Evolutionary conservation across 352 stramenopile genomes (phyloP).

Genomic region (Phytophthora foliorum): DNA sequence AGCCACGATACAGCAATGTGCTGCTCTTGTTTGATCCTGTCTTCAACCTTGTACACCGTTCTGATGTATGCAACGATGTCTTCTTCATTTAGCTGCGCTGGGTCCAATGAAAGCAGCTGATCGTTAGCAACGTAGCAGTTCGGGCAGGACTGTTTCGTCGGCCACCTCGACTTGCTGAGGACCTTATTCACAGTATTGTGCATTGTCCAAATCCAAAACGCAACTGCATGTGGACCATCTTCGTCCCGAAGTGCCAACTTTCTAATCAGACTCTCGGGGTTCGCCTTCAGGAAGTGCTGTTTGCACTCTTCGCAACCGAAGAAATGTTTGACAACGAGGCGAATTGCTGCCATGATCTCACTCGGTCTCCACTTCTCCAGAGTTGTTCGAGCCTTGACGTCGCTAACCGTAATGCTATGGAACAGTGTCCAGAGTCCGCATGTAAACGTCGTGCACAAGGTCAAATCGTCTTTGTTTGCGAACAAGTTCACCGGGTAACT

Average conservation of each 20-base stretch:
- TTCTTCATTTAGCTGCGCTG: constrained; percentile 47
- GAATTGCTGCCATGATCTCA: constrained; percentile 65
- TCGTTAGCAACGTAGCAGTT: constrained; percentile 58
- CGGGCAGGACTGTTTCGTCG: constrained; percentile 53
- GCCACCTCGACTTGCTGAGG: constrained; percentile 69
- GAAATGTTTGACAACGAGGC: constrained; percentile 76
- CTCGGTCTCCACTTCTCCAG: constrained; percentile 46
- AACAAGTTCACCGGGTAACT: constrained; percentile 76
- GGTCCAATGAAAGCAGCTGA: constrained; percentile 50
- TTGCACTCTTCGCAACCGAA: constrained; percentile 83
- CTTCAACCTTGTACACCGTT: constrained; percentile 51
- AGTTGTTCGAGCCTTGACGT: constrained; percentile 19
- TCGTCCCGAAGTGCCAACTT: constrained; percentile 48
- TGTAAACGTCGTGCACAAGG: constrained; percentile 79
- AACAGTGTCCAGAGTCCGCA: constrained; percentile 85
- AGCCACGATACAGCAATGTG: constrained; percentile 24
- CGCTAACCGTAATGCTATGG: constrained; percentile 66
- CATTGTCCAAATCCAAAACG: constrained; percentile 84
- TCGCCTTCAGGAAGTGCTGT: constrained; percentile 72
- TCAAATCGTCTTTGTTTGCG: constrained; percentile 46
- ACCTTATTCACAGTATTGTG: constrained; percentile 85
- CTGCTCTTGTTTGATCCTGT: constrained; percentile 37
- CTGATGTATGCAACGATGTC: constrained; percentile 61
- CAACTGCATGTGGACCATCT: constrained; percentile 49
- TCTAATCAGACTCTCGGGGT: constrained; percentile 57